Percentiles rank a stretch among this genome's conserved stretches.
phyloP scores from a whole-genome alignment of 2,329 filamentous ascomycete species.

The Falciphora oryzae region DNA sequence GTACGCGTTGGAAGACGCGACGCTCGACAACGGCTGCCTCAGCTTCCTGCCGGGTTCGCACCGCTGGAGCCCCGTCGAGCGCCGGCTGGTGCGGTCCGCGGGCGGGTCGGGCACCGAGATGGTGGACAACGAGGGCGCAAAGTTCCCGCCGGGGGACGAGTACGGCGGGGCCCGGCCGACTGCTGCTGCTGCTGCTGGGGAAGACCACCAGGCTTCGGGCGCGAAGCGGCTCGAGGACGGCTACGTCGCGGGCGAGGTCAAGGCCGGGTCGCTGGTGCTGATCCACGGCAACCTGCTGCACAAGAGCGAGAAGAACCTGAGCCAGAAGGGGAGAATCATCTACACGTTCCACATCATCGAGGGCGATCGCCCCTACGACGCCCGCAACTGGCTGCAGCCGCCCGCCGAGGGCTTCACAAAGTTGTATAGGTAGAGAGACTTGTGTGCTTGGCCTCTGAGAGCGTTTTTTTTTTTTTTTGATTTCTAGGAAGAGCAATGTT shows the following conservation, averaged over 20 bases:
- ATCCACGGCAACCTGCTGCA: constrained; percentile 96
- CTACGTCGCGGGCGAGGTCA: constrained; percentile 80
- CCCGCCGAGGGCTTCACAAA: constrained; percentile 72
- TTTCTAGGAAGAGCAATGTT: no score
- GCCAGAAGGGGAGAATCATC: constrained; percentile 80
- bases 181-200: not conserved
- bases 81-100: constrained; percentile 66
- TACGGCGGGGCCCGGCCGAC: constrained; percentile 34
- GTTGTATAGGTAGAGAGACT: constrained; percentile 34
- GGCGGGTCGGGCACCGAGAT: constrained; percentile 59
- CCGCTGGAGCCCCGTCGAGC: constrained; percentile 58
- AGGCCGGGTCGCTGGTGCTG: constrained; percentile 82
- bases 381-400: constrained; percentile 89
- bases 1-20: constrained; percentile 94
- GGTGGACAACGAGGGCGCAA: constrained; percentile 61
- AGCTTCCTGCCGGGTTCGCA: constrained; percentile 83
- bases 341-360: constrained; percentile 99
- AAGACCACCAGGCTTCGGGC: no score
- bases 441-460: no score
- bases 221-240: constrained; percentile 37
- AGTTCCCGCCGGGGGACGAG: constrained; percentile 52
- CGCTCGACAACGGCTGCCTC: constrained; percentile 78
- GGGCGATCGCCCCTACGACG: constrained; percentile 64
- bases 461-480: no score
- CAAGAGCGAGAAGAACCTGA: constrained; percentile 91